Evolutionary conservation across 495 filamentous ascomycete species (phyloP).

Genomic region (Chaetomium tenue): DNA sequence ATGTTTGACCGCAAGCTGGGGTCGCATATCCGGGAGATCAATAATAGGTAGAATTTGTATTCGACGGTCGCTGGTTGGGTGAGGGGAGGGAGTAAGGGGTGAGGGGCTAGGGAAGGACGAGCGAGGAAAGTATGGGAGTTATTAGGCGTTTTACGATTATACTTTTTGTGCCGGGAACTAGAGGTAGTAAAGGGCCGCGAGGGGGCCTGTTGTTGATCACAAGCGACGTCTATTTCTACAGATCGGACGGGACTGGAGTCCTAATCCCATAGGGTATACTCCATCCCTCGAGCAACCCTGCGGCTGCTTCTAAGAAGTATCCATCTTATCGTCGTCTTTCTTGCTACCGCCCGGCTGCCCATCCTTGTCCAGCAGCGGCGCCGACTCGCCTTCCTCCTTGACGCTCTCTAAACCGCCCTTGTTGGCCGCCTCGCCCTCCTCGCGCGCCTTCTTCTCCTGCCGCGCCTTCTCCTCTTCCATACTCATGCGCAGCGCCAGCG

Average conservation of each 20-base stretch:
- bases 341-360: conserved; percentile 65
- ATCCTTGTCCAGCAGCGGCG: conserved; percentile 63
- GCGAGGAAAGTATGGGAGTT: conserved; percentile 21
- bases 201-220: conserved; percentile 8
- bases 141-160: conserved; percentile 18
- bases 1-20: conserved; percentile 83
- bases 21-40: conserved; percentile 64
- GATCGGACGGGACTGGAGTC: background rate
- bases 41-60: conserved; percentile 42
- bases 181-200: background rate
- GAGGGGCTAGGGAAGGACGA: background rate
- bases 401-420: conserved; percentile 77
- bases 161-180: background rate
- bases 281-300: background rate
- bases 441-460: conserved; percentile 75
- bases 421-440: conserved; percentile 63
- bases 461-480: conserved; percentile 94
- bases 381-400: conserved; percentile 69
- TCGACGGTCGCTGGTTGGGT: background rate
- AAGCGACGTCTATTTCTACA: conserved; percentile 23
- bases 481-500: conserved; percentile 93
- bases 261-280: background rate
- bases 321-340: conserved; percentile 66
- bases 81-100: background rate
- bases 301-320: conserved; percentile 59